Conservation (phyloP, 1,284 basidiomycete species). For the Ceratobasidium sp. region DNA sequence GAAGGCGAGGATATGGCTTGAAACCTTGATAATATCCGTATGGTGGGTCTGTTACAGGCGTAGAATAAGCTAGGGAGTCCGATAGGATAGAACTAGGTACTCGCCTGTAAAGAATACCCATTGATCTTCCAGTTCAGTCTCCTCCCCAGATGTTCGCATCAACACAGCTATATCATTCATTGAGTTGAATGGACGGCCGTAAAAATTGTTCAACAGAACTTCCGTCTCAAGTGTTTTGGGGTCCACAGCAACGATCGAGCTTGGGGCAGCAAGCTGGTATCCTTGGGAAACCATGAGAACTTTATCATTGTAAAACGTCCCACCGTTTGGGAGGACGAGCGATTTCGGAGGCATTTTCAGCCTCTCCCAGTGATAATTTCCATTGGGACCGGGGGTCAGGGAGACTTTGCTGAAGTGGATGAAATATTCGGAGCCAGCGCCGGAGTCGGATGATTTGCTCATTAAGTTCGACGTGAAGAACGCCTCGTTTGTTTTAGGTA, state of each 20-base stretch:
- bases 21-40: conserved; percentile 76
- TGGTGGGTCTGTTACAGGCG: conserved; percentile 15
- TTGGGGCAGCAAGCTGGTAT: conserved; percentile 20
- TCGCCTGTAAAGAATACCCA: conserved; percentile 77
- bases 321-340: conserved; percentile 34
- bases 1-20: conserved; percentile 72
- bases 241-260: conserved; percentile 23
- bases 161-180: conserved; percentile 77
- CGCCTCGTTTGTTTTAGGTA: conserved; percentile 29
- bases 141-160: conserved; percentile 73
- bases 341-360: conserved; percentile 13
- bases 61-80: conserved; percentile 16
- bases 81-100: conserved; percentile 51
- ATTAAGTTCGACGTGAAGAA: conserved; percentile 27
- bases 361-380: conserved; percentile 12
- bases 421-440: conserved; percentile 11
- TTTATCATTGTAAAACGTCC: conserved; percentile 36
- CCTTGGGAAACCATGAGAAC: conserved; percentile 40
- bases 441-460: not conserved
- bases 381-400: conserved; percentile 18
- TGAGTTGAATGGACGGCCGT: conserved; percentile 83
- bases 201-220: conserved; percentile 75
- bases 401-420: conserved; percentile 37
- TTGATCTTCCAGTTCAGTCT: conserved; percentile 50
- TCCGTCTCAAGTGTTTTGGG: conserved; percentile 19